Evolutionary conservation across 2,329 filamentous ascomycete species (phyloP).

Genomic region (Periconia sp.): DNA sequence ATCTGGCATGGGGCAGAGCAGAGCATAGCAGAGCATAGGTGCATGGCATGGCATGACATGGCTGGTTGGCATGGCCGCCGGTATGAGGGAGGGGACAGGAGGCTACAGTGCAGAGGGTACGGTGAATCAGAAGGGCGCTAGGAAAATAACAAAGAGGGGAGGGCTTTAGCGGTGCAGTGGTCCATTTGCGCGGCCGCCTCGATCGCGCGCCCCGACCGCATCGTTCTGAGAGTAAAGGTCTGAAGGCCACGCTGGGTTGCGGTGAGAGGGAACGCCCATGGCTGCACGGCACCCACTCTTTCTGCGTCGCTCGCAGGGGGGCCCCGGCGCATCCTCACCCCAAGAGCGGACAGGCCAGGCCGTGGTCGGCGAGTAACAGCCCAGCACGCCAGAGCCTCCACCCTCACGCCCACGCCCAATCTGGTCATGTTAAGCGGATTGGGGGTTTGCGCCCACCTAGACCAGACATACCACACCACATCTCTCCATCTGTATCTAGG

Average conservation of each 20-base stretch:
- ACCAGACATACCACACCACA: no score
- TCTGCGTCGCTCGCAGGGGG: constrained; percentile 10
- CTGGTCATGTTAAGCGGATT: constrained; percentile 34
- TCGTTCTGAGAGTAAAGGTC: constrained; percentile 27
- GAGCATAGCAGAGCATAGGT: background rate
- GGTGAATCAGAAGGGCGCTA: constrained; percentile 26
- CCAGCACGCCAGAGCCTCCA: constrained; percentile 19
- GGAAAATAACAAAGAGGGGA: constrained; percentile 37
- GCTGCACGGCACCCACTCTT: constrained; percentile 19
- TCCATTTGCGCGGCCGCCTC: constrained; percentile 34
- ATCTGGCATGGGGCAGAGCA: background rate
- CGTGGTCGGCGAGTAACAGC: constrained; percentile 23
- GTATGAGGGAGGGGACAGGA: background rate
- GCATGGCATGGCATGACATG: no score
- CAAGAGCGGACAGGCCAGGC: constrained; percentile 20
- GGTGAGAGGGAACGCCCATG: constrained; percentile 36
- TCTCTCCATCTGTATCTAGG: no score
- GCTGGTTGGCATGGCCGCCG: constrained; percentile 13
- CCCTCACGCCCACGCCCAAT: constrained; percentile 12
- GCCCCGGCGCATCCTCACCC: constrained; percentile 2
- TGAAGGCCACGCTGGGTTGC: constrained; percentile 22
- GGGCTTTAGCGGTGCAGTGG: constrained; percentile 27
- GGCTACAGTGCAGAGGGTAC: background rate
- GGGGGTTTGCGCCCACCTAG: constrained; percentile 22
- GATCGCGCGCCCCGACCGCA: constrained; percentile 42